These are phyloP conservation scores for Vicia sativa DNA, from an alignment of 306 rosid species.

Conservation along the genomic window DNA sequence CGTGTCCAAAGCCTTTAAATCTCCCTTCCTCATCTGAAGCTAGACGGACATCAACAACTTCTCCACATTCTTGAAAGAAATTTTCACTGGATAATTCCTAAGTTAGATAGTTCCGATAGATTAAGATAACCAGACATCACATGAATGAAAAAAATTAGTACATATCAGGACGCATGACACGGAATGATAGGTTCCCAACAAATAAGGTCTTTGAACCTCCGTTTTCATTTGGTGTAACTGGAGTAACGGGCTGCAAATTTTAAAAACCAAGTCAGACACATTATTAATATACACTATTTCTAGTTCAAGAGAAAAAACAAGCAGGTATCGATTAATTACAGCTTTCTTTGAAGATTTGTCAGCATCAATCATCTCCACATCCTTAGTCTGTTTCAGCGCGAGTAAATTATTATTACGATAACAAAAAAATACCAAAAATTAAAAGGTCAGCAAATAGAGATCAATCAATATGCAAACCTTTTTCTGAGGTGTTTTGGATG, in stretches of 20 bases:
- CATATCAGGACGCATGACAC: too few species aligned
- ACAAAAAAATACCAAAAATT: background rate
- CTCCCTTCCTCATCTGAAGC: slow-evolving; percentile 48
- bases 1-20: slow-evolving; percentile 83
- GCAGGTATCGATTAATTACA: background rate
- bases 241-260: too few species aligned
- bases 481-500: slow-evolving; percentile 55
- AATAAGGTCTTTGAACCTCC: too few species aligned
- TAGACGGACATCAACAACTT: slow-evolving; percentile 72
- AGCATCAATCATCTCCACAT: slow-evolving; percentile 78
- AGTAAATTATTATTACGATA: background rate
- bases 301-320: too few species aligned
- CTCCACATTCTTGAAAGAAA: slow-evolving; percentile 74
- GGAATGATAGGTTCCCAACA: too few species aligned
- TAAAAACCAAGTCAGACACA: too few species aligned
- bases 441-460: background rate
- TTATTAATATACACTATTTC: too few species aligned
- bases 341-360: slow-evolving; percentile 48
- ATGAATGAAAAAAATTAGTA: too few species aligned
- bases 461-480: slow-evolving; percentile 27
- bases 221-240: too few species aligned
- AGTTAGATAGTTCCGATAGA: background rate
- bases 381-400: slow-evolving; percentile 44
- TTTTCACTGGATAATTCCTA: slow-evolving; percentile 49
- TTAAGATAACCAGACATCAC: background rate